These are phyloP conservation scores for Talaromyces sp. DNA, from an alignment of 2,329 filamentous ascomycete species.

Conservation along the genomic window DNA sequence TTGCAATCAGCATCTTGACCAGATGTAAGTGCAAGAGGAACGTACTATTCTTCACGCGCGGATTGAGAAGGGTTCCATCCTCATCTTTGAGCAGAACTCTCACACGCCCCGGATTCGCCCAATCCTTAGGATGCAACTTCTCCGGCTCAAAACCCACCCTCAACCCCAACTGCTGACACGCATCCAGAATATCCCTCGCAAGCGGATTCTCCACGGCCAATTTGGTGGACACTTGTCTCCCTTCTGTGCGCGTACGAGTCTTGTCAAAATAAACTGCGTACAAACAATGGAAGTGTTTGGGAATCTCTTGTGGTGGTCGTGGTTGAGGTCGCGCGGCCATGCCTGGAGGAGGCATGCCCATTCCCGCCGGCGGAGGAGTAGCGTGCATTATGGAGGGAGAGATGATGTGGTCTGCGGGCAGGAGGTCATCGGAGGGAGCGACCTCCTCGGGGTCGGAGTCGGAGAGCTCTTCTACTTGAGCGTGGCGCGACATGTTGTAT, in stretches of 20 bases:
- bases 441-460: conserved; percentile 89
- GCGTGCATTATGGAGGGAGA: conserved; percentile 37
- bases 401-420: conserved; percentile 39
- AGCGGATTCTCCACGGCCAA: conserved; percentile 82
- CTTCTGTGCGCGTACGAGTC: conserved; percentile 64
- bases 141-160: conserved; percentile 77
- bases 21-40: not conserved
- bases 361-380: conserved; percentile 8
- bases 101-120: conserved; percentile 92
- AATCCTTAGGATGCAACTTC: conserved; percentile 93
- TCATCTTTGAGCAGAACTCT: conserved; percentile 68
- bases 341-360: conserved; percentile 27
- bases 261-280: conserved; percentile 96
- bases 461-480: conserved; percentile 88
- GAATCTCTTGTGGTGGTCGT: conserved; percentile 53
- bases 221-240: conserved; percentile 70
- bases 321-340: conserved; percentile 36
- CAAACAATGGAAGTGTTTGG: conserved; percentile 80
- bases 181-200: conserved; percentile 83
- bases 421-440: conserved; percentile 65
- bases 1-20: not conserved
- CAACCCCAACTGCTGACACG: conserved; percentile 67
- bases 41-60: conserved; percentile 63
- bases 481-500: conserved; percentile 67
- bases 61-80: conserved; percentile 49